A percentile compares a stretch with the other conserved stretches of the same genome.
These are phyloP conservation scores for Mycena kentingensis DNA, from an alignment of 768 basidiomycete species.

Conservation along the genomic window DNA sequence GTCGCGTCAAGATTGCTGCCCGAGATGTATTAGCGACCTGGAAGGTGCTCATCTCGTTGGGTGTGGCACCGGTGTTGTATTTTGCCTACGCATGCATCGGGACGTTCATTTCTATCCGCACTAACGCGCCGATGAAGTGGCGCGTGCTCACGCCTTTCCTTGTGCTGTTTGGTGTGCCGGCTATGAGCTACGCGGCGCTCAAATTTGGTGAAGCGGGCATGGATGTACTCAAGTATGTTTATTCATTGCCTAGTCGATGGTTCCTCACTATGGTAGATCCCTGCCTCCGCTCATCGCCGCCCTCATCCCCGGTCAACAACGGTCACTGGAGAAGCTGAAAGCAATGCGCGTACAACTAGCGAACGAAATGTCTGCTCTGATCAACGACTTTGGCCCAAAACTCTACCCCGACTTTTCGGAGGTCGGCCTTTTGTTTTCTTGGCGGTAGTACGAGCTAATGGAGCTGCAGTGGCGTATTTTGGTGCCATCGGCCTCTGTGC, in stretches of 20 bases:
- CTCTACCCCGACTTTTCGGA: conserved; percentile 86
- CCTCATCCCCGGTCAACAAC: conserved; percentile 85
- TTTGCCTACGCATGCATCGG: conserved; percentile 80
- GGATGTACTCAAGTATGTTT: conserved; percentile 65
- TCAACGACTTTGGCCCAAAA: conserved; percentile 87
- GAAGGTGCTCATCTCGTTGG: conserved; percentile 94
- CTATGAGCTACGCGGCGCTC: conserved; percentile 89
- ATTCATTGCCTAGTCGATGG: neutral
- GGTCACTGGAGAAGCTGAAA: conserved; percentile 75
- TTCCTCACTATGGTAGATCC: conserved; percentile 46
- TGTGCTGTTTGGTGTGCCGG: conserved; percentile 72
- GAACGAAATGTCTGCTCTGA: conserved; percentile 80
- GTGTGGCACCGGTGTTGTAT: conserved; percentile 87
- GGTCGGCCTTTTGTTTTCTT: conserved; percentile 41
- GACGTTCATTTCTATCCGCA: conserved; percentile 68
- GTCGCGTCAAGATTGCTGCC: conserved; percentile 93
- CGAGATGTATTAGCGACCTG: conserved; percentile 96
- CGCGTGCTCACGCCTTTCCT: conserved; percentile 76
- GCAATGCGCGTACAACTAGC: conserved; percentile 72
- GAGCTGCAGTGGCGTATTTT: conserved; percentile 69
- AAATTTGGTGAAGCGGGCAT: conserved; percentile 98
- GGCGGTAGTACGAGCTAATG: conserved; percentile 12
- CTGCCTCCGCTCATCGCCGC: conserved; percentile 87
- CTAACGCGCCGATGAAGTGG: conserved; percentile 62
- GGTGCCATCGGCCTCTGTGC: conserved; percentile 80